Conservation (phyloP, 2,329 filamentous ascomycete genomes). For the Fusarium pseudocircinatum region DNA sequence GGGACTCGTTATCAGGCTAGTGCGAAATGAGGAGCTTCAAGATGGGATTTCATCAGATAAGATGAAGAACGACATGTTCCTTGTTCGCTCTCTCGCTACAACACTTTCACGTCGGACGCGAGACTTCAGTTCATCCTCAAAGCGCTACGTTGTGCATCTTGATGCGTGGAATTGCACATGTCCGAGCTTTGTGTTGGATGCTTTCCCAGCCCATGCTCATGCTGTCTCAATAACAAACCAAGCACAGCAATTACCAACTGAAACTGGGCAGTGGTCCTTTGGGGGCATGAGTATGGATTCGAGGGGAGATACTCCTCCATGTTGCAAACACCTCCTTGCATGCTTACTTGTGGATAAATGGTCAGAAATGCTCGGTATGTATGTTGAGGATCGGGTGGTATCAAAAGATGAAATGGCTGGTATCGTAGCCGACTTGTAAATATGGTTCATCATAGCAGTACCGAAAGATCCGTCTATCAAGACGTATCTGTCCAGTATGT, state of each 20-base stretch:
- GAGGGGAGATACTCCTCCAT: constrained; percentile 60
- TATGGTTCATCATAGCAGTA: constrained; percentile 3
- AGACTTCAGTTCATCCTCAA: constrained; percentile 24
- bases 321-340: constrained; percentile 90
- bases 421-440: constrained; percentile 61
- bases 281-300: constrained; percentile 60
- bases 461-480: constrained; percentile 2
- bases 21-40: constrained; percentile 1
- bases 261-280: constrained; percentile 51
- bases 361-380: constrained; percentile 62
- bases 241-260: background rate
- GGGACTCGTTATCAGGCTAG: constrained; percentile 70
- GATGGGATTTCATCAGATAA: background rate
- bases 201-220: constrained; percentile 59
- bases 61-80: constrained; percentile 57
- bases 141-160: constrained; percentile 76
- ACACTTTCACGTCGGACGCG: constrained; percentile 41
- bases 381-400: constrained; percentile 64
- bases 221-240: constrained; percentile 1
- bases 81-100: constrained; percentile 69
- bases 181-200: constrained; percentile 80
- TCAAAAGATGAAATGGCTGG: constrained; percentile 77
- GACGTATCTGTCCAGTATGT: constrained; percentile 21
- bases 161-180: constrained; percentile 89
- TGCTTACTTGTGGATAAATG: constrained; percentile 79